Percentiles rank a stretch among this genome's conserved stretches.
Conservation (phyloP, 345 rosid genomes). For the Eucalyptus sideroxylon region DNA sequence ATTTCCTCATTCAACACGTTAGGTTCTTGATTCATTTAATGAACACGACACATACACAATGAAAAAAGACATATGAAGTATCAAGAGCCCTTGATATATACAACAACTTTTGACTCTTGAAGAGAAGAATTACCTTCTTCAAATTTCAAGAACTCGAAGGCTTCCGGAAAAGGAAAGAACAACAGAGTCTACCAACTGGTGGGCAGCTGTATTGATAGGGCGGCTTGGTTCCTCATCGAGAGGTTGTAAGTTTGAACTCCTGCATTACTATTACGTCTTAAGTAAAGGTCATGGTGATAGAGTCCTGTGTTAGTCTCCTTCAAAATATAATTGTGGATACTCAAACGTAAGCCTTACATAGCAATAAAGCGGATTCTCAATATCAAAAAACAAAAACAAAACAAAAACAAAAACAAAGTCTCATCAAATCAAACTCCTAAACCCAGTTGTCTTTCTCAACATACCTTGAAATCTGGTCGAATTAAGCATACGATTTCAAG, state of each 20-base stretch:
- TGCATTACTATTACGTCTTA: rapidly evolving
- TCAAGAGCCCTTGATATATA: background rate
- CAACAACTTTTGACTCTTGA: background rate
- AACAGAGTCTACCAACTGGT: background rate
- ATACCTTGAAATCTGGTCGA: background rate
- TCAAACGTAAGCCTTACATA: no score
- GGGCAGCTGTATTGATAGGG: no score
- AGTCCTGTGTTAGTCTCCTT: rapidly evolving
- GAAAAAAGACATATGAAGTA: background rate
- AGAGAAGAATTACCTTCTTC: background rate
- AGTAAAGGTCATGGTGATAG: rapidly evolving
- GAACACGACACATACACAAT: background rate
- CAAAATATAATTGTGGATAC: no score
- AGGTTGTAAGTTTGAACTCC: no score
- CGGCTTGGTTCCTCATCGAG: no score
- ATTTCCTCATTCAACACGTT: background rate
- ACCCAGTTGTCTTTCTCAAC: background rate
- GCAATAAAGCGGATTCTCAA: no score
- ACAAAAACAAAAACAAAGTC: background rate
- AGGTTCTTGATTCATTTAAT: background rate
- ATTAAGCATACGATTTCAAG: background rate
- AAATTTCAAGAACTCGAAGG: background rate
- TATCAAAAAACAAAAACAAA: no score
- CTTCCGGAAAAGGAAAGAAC: background rate
- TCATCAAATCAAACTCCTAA: background rate